Conservation (phyloP, 805 yeast species). For the Cyberlindnera meyerae region DNA sequence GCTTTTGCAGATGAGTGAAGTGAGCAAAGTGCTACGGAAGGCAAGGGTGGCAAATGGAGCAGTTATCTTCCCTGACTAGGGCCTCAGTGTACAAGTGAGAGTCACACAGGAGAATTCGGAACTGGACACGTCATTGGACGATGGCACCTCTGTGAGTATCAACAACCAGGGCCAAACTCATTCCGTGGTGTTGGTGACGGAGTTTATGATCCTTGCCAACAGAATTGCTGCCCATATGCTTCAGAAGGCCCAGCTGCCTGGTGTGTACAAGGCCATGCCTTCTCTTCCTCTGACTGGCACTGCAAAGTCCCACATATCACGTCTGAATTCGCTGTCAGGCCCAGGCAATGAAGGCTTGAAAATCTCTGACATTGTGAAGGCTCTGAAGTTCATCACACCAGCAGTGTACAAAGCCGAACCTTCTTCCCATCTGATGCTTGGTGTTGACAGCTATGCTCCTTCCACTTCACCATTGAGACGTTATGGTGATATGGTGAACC, state of each 20-base stretch:
- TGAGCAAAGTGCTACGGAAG: constrained; percentile 28
- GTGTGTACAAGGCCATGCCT: constrained; percentile 39
- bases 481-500: constrained; percentile 73
- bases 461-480: constrained; percentile 89
- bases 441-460: constrained; percentile 57
- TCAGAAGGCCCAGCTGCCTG: constrained; percentile 39
- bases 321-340: constrained; percentile 21
- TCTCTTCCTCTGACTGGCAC: constrained; percentile 19
- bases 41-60: constrained; percentile 35
- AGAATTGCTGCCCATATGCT: constrained; percentile 50
- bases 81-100: constrained; percentile 24
- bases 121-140: constrained; percentile 5
- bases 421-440: constrained; percentile 55
- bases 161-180: constrained; percentile 30
- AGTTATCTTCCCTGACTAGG: constrained; percentile 33
- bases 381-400: constrained; percentile 44
- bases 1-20: constrained; percentile 30
- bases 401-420: constrained; percentile 48
- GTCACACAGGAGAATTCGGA: constrained; percentile 5
- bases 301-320: constrained; percentile 23
- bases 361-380: constrained; percentile 35
- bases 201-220: constrained; percentile 80
- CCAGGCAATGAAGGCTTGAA: constrained; percentile 10
- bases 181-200: constrained; percentile 69
- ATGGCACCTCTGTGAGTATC: constrained; percentile 15